Evolutionary conservation across 2,329 filamentous ascomycete species (phyloP).

Genomic region (Diplodia corticola): DNA sequence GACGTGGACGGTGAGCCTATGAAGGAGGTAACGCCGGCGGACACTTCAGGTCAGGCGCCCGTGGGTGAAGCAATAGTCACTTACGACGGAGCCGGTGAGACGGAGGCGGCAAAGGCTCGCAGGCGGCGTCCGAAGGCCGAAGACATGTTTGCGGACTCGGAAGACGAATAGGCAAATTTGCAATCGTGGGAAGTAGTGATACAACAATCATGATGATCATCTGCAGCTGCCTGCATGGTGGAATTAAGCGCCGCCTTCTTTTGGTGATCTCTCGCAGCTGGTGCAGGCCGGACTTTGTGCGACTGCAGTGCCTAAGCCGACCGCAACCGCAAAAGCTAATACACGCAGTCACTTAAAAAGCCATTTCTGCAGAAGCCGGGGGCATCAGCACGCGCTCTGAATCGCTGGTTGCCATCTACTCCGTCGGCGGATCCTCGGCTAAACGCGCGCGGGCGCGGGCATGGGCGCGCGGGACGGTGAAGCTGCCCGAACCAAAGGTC

Average conservation of each 20-base stretch:
- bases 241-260: background rate
- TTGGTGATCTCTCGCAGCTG: background rate
- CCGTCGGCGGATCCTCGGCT: background rate
- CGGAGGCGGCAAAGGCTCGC: slow-evolving; percentile 38
- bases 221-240: background rate
- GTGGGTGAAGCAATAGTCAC: background rate
- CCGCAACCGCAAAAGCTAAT: background rate
- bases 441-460: background rate
- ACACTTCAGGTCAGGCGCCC: background rate
- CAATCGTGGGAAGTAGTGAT: background rate
- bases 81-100: slow-evolving; percentile 33
- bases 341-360: no score
- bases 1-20: slow-evolving; percentile 27
- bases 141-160: slow-evolving; percentile 41
- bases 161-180: slow-evolving; percentile 9
- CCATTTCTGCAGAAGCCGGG: no score
- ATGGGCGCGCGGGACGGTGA: slow-evolving; percentile 16
- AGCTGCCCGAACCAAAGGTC: slow-evolving; percentile 19
- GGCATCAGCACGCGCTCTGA: background rate
- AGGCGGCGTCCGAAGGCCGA: slow-evolving; percentile 39
- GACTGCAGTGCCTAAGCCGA: background rate
- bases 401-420: no score
- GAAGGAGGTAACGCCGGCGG: slow-evolving; percentile 18
- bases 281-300: no score
- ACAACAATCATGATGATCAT: background rate